Evolutionary conservation across 257 asterid species (phyloP), one percentile per base, ranked within the genome.

Genomic region (Rubia yunnanensis): DNA sequence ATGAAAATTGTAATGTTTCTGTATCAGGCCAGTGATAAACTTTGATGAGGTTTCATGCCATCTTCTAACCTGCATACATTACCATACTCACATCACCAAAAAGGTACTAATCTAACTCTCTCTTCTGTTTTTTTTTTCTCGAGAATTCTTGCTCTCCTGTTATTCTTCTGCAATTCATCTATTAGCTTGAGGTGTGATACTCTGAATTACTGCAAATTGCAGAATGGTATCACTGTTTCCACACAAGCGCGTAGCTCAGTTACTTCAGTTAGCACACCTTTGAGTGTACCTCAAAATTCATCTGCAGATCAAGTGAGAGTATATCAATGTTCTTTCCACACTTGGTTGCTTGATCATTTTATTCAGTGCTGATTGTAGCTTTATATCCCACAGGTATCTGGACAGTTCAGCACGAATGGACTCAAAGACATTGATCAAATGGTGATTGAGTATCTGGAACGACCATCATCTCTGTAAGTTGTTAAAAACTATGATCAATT

Each of bases 1-100:
- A 60, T 60, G 30, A 41, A 38, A 63, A 52, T 24, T 38, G 20
- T 65, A 41, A 15, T 57, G 15, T 70, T 18, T 66, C 28, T 52
- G 41, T 60, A 57, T 69, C 87, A 88, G 96, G 86, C 86, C 92
- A 52, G 86, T 92, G 72, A 80, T 63, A 48, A 86, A 86, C 75
- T 81, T 78, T 74, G 85, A 89, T 68, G 95, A 87, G 84, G 80
- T 92, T 36, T 87, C 97, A 50, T 71, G 66, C 80, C 99, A 92
- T 70, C 89, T 84, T 74, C 68, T 87, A 58, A 89, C 92, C 65
- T 86, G 96, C 71, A 77, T 85, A 56, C 84, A 80, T 76, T 73
- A 82, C 72, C 86, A 89, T 76, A 68, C 71, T 77, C 50, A 66
- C 79, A 82, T 69, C 70, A 34, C 70, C 41, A 84, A 60, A 62